These are phyloP conservation scores for Arachis monticola DNA, from an alignment of 331 rosid genomes.

Conservation along the genomic window DNA sequence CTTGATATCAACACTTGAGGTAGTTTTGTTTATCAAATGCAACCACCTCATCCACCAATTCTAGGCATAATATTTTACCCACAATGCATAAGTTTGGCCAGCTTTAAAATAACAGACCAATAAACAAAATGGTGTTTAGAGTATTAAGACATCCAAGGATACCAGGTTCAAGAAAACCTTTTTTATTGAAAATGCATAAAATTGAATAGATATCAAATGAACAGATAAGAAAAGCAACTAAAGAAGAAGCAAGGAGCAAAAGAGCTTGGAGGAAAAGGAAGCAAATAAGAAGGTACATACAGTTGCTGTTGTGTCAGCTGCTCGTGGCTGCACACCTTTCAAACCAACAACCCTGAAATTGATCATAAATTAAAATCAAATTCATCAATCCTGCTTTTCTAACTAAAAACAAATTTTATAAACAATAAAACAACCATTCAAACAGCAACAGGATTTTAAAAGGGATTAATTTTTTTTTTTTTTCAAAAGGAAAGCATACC, in stretches of 20 bases:
- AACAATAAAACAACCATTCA: not conserved
- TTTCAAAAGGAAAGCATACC: constrained; percentile 50
- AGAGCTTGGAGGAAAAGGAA: constrained; percentile 14
- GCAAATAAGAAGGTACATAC: constrained; percentile 49
- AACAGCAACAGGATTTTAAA: constrained; percentile 5
- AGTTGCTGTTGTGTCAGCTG: constrained; percentile 98
- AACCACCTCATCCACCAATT: constrained; percentile 8
- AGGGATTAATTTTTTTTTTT: not conserved
- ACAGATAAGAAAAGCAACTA: constrained; percentile 25
- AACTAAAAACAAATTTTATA: constrained; percentile 12
- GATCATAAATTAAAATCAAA: constrained; percentile 28
- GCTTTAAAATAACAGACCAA: not conserved
- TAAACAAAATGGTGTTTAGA: constrained; percentile 23
- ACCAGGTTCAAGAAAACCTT: constrained; percentile 21
- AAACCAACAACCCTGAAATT: constrained; percentile 91
- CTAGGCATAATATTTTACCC: constrained; percentile 15
- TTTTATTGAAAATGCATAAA: constrained; percentile 14
- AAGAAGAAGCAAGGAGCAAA: constrained; percentile 23
- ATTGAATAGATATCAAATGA: not conserved
- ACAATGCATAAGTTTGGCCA: not conserved
- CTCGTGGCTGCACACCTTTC: constrained; percentile 98
- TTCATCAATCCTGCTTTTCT: constrained; percentile 24
- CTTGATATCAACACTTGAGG: constrained; percentile 20
- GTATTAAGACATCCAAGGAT: constrained; percentile 10
- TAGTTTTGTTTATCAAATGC: constrained; percentile 16